phyloP scores from a whole-genome alignment of 202 grass and related monocot genomes.

The Carex sylvatica region DNA sequence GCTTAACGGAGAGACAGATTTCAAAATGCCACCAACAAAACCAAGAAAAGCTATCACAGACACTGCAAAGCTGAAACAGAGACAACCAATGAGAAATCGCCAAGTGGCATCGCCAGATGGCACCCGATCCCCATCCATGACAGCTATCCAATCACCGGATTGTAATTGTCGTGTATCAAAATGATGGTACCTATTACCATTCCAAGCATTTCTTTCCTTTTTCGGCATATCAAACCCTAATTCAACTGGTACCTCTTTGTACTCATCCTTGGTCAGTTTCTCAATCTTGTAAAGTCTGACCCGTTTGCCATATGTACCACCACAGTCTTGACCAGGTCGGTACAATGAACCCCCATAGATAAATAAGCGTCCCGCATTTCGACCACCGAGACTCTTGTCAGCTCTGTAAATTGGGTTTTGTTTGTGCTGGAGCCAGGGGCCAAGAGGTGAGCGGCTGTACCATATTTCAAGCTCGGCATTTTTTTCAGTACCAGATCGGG shows the following conservation, averaged over 20 bases:
- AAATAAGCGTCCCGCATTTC: constrained; percentile 93
- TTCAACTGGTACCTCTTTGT: constrained; percentile 68
- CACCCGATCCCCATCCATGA: constrained; percentile 94
- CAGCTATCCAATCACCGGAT: constrained; percentile 86
- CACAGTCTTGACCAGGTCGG: constrained; percentile 88
- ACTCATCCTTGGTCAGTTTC: constrained; percentile 86
- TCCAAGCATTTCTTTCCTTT: constrained; percentile 95
- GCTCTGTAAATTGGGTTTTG: constrained; percentile 86
- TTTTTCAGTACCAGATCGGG: constrained; percentile 69
- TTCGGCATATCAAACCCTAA: constrained; percentile 66
- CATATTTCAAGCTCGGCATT: constrained; percentile 99
- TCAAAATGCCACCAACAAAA: constrained; percentile 58
- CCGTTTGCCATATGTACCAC: constrained; percentile 73
- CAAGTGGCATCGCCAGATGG: constrained; percentile 77
- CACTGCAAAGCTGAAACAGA: constrained; percentile 38
- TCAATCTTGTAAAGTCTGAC: constrained; percentile 79
- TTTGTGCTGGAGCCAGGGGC: constrained; percentile 87
- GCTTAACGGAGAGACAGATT: constrained; percentile 40
- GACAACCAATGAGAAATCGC: constrained; percentile 61
- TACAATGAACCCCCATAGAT: constrained; percentile 77
- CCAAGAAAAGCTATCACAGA: constrained; percentile 54
- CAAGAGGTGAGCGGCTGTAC: constrained; percentile 82
- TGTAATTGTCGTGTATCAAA: constrained; percentile 70
- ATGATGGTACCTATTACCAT: constrained; percentile 94
- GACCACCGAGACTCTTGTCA: constrained; percentile 91